Evolutionary conservation across 1,284 basidiomycete species (phyloP).

Genomic region (Vanrija sp.): DNA sequence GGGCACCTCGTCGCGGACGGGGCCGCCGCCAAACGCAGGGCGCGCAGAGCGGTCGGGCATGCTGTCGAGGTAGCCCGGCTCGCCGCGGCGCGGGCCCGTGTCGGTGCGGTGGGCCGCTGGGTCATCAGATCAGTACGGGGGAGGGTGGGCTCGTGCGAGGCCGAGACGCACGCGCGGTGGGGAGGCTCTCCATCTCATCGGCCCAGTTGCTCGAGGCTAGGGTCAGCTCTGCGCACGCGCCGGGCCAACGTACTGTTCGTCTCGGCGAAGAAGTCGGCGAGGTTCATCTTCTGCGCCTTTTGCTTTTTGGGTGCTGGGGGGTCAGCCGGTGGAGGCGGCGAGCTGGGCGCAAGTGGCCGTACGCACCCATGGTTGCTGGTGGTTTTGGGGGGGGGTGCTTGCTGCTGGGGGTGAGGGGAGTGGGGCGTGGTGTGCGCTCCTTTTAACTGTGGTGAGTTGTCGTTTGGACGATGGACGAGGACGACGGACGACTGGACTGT

Average conservation of each 20-base stretch:
- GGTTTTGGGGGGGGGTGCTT: too few species aligned
- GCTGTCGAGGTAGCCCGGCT: slow-evolving; percentile 48
- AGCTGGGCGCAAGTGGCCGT: too few species aligned
- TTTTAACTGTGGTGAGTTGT: too few species aligned
- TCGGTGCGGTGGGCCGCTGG: slow-evolving; percentile 49
- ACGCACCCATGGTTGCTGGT: too few species aligned
- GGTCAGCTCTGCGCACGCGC: not conserved
- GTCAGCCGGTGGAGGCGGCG: too few species aligned
- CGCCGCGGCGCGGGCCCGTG: slow-evolving; percentile 43
- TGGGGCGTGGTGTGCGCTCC: too few species aligned
- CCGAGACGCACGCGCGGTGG: slow-evolving; percentile 8
- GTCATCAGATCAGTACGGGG: slow-evolving; percentile 13
- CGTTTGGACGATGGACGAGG: too few species aligned
- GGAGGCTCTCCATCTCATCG: slow-evolving; percentile 15
- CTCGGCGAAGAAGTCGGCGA: slow-evolving; percentile 85
- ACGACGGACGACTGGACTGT: too few species aligned
- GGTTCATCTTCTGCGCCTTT: slow-evolving; percentile 82
- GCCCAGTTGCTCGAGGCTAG: slow-evolving; percentile 2
- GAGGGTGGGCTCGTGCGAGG: not conserved
- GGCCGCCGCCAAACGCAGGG: slow-evolving; percentile 37
- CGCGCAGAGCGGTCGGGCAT: slow-evolving; percentile 42
- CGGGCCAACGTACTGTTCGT: slow-evolving; percentile 55
- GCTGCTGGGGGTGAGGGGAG: too few species aligned
- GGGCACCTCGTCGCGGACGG: slow-evolving; percentile 83
- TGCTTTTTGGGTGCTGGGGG: slow-evolving; percentile 55